A percentile compares a stretch with the other conserved stretches of the same genome.
phyloP scores from a whole-genome alignment of 2,329 filamentous ascomycete genomes.

The Epichloe gansuensis region DNA sequence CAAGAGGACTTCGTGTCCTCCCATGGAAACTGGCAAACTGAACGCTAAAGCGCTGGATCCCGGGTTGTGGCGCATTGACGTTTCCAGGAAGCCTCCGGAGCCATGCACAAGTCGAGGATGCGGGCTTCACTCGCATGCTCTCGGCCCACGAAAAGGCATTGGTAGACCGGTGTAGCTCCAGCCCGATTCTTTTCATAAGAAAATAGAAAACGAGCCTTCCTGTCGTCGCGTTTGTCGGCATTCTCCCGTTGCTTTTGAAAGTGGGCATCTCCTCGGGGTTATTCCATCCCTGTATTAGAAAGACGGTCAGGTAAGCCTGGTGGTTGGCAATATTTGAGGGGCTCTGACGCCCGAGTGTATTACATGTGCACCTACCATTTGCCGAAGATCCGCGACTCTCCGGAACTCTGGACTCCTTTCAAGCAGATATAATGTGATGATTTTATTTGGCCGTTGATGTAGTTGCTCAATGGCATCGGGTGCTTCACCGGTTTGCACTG shows the following conservation, averaged over 20 bases:
- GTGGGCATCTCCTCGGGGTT: conserved; percentile 26
- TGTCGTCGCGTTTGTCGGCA: neutral
- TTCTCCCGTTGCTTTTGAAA: conserved; percentile 27
- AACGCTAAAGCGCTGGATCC: conserved; percentile 21
- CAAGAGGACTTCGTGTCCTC: conserved; percentile 29
- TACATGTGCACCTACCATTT: neutral
- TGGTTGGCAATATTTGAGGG: neutral
- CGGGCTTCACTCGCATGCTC: neutral
- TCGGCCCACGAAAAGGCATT: conserved; percentile 16
- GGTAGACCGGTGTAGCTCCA: conserved; percentile 26
- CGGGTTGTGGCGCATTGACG: conserved; percentile 24
- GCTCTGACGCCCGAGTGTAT: no score
- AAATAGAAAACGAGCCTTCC: conserved; percentile 17
- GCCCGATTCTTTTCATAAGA: conserved; percentile 30
- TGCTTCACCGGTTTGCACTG: neutral
- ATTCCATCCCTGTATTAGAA: conserved; percentile 29
- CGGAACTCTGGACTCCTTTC: neutral
- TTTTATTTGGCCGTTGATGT: neutral
- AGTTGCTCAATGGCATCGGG: neutral
- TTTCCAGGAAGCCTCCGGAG: conserved; percentile 37
- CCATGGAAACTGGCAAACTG: conserved; percentile 25
- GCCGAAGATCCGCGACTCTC: conserved; percentile 1
- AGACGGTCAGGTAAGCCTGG: neutral
- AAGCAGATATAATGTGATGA: neutral
- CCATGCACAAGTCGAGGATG: conserved; percentile 44